These are phyloP conservation scores for Arthroderma uncinatum DNA, from an alignment of 2,329 filamentous ascomycete genomes.

Conservation along the genomic window DNA sequence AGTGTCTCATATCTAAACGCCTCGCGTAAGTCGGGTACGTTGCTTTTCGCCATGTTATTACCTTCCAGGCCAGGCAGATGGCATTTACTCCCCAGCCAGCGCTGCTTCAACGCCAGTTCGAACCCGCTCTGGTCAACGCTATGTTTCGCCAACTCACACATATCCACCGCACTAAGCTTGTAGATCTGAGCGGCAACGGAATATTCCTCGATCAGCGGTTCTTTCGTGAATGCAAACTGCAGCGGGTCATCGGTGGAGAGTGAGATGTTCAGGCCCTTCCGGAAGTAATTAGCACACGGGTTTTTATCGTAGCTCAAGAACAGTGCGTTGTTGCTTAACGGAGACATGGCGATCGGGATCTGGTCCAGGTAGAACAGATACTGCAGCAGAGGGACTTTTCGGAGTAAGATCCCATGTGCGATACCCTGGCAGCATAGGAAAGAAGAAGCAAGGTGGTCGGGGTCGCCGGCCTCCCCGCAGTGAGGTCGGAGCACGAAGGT, in stretches of 20 bases:
- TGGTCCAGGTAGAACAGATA: slow-evolving; percentile 98
- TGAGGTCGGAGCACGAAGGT: slow-evolving; percentile 88
- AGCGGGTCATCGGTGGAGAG: slow-evolving; percentile 93
- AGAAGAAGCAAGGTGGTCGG: slow-evolving; percentile 86
- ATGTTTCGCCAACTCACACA: slow-evolving; percentile 96
- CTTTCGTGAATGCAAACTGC: slow-evolving; percentile 97
- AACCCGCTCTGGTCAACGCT: slow-evolving; percentile 93
- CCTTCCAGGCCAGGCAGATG: slow-evolving; percentile 67
- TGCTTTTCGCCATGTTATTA: slow-evolving; percentile 90
- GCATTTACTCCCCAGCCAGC: slow-evolving; percentile 78
- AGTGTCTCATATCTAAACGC: slow-evolving; percentile 82
- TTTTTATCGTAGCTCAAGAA: slow-evolving; percentile 96
- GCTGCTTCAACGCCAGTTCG: slow-evolving; percentile 74
- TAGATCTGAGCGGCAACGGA: slow-evolving; percentile 97
- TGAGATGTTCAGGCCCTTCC: slow-evolving; percentile 86
- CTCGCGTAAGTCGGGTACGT: slow-evolving; percentile 85
- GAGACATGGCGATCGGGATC: slow-evolving; percentile 99
- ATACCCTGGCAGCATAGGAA: slow-evolving; percentile 93
- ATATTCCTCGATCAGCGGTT: slow-evolving; percentile 95
- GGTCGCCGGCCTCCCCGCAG: slow-evolving; percentile 93
- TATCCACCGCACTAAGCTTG: slow-evolving; percentile 90
- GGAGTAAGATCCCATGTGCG: slow-evolving; percentile 80
- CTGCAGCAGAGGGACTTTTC: slow-evolving; percentile 88
- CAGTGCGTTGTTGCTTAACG: slow-evolving; percentile 90
- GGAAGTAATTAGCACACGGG: slow-evolving; percentile 91